phyloP scores from a whole-genome alignment of 106 monocot species.

The Amphibolis antarctica region DNA sequence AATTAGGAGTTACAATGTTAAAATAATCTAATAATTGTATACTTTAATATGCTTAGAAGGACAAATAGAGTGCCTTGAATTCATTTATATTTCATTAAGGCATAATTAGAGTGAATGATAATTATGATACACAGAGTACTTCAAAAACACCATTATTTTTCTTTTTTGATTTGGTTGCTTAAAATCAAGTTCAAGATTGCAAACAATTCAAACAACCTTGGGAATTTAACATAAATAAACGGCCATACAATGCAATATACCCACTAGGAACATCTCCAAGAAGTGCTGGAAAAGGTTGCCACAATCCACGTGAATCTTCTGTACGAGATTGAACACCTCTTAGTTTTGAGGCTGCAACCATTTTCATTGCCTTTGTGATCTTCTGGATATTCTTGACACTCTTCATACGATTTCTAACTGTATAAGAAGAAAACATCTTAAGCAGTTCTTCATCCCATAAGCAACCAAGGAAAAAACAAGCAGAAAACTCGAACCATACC shows the following conservation, averaged over 20 bases:
- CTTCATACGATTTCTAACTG: constrained; percentile 93
- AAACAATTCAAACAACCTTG: no score
- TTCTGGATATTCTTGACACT: constrained; percentile 96
- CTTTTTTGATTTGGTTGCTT: no score
- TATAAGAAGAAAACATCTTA: constrained; percentile 3
- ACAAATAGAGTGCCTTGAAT: no score
- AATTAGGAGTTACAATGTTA: no score
- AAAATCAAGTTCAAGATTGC: no score
- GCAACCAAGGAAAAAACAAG: neutral
- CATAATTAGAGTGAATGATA: no score
- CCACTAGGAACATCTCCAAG: constrained; percentile 79
- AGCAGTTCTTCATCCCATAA: neutral
- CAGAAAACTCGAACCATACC: constrained; percentile 26
- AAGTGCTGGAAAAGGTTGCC: constrained; percentile 92
- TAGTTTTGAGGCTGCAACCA: constrained; percentile 95
- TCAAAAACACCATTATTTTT: no score
- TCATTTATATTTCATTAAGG: no score
- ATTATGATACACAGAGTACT: no score
- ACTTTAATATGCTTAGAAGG: no score
- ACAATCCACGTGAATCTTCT: constrained; percentile 80
- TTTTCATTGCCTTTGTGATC: constrained; percentile 99
- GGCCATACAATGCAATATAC: neutral
- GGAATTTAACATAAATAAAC: no score
- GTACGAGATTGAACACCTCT: constrained; percentile 70
- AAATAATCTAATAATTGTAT: no score